These are phyloP conservation scores for Paxillus involutus DNA, from an alignment of 768 basidiomycete genomes.

Conservation along the genomic window DNA sequence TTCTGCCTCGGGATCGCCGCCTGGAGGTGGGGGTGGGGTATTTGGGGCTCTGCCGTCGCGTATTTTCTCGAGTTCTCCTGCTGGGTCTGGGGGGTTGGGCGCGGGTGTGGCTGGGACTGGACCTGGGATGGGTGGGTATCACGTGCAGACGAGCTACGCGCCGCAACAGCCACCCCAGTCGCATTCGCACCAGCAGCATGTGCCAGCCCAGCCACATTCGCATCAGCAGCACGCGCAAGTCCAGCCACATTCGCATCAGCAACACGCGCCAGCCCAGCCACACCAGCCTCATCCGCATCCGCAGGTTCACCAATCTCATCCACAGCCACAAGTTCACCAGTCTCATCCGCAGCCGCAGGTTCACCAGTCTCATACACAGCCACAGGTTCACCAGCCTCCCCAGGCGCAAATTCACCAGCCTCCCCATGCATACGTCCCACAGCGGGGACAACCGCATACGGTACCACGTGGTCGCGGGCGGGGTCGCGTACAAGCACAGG, in stretches of 20 bases:
- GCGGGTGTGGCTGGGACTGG: too few species aligned
- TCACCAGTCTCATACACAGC: neutral
- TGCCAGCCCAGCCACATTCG: conserved; percentile 1
- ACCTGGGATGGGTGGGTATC: neutral
- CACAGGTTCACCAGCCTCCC: neutral
- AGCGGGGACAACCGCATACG: neutral
- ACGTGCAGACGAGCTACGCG: conserved; percentile 1
- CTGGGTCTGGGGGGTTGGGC: neutral
- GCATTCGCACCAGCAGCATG: conserved; percentile 7
- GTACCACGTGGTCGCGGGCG: neutral
- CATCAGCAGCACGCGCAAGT: conserved; percentile 12
- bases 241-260: conserved; percentile 1
- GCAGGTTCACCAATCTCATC: neutral
- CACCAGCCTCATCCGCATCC: neutral
- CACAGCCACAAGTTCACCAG: neutral
- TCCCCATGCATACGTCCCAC: neutral
- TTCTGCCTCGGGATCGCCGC: neutral
- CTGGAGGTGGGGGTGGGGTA: neutral
- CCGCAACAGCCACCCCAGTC: conserved; percentile 5
- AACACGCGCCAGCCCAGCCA: neutral
- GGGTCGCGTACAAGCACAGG: neutral
- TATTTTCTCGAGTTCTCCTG: neutral
- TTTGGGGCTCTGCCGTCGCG: neutral
- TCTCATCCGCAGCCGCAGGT: neutral
- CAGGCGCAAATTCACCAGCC: neutral